Percentiles rank a stretch among this genome's conserved stretches.
Conservation (phyloP, 495 filamentous ascomycete genomes). For the Penicillium silybi region DNA sequence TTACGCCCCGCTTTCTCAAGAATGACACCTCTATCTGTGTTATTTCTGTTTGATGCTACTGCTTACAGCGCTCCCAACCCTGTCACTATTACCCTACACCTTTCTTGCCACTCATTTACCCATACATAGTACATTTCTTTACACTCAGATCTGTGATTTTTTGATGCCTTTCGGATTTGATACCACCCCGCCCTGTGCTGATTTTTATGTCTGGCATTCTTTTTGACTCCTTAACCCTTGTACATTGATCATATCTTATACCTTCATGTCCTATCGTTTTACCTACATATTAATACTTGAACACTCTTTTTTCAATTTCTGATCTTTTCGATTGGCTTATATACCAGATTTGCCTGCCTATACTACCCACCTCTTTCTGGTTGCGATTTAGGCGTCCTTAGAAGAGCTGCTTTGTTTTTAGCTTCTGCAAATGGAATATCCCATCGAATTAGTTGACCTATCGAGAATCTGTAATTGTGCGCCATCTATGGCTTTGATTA, state of each 20-base stretch:
- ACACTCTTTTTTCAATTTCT: slow-evolving; percentile 10
- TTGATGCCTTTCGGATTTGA: slow-evolving; percentile 29
- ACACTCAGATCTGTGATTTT: slow-evolving; percentile 18
- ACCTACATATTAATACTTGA: slow-evolving; percentile 25
- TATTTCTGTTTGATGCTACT: neutral
- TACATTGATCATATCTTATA: slow-evolving; percentile 15
- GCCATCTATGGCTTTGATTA: no score
- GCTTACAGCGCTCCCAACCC: slow-evolving; percentile 10
- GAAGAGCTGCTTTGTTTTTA: no score
- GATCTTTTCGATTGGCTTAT: slow-evolving; percentile 3
- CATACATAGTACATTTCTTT: slow-evolving; percentile 19
- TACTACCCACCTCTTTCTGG: no score
- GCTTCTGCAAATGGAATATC: no score
- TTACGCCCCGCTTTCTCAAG: slow-evolving; percentile 2
- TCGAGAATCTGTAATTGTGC: no score
- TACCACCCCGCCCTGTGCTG: slow-evolving; percentile 21
- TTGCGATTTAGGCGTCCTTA: no score
- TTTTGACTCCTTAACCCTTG: slow-evolving; percentile 7
- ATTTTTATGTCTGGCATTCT: slow-evolving; percentile 5
- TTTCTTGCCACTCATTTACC: slow-evolving; percentile 8
- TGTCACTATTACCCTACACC: neutral
- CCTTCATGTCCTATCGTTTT: slow-evolving; percentile 18
- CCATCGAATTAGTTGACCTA: no score
- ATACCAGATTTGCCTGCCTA: slow-evolving; percentile 2
- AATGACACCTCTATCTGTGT: neutral